Percentiles rank a stretch among this genome's conserved stretches.
Conservation (phyloP, 1,284 basidiomycete genomes). For the Melanopsichium pennsylvanicum region DNA sequence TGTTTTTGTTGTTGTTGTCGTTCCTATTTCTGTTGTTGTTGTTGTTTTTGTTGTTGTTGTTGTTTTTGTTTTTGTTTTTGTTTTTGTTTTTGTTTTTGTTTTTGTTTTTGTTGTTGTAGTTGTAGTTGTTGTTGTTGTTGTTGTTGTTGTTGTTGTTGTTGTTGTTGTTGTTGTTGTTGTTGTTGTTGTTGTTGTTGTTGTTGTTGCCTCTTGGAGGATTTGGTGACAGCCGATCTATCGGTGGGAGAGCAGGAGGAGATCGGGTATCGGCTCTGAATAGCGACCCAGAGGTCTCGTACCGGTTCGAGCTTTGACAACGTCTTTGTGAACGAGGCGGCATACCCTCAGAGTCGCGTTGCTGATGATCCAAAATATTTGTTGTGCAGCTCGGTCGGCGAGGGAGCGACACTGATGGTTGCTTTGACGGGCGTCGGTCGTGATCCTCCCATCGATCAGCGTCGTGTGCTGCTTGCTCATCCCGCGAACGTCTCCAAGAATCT, state of each 20-base stretch:
- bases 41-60: too few relatives aligned
- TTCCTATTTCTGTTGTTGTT: too few relatives aligned
- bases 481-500: conserved; percentile 13
- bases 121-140: too few relatives aligned
- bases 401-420: background rate
- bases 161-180: too few relatives aligned
- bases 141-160: too few relatives aligned
- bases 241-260: conserved; percentile 11
- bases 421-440: background rate
- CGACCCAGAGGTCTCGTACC: background rate
- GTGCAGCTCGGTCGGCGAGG: conserved; percentile 15
- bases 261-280: conserved; percentile 17
- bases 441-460: background rate
- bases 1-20: too few relatives aligned
- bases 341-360: background rate
- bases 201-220: background rate
- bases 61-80: too few relatives aligned
- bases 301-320: too few relatives aligned
- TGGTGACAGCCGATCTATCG: conserved; percentile 1
- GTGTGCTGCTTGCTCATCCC: background rate
- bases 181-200: too few relatives aligned
- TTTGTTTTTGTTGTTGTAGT: too few relatives aligned
- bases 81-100: too few relatives aligned
- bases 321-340: too few relatives aligned
- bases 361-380: background rate